Evolutionary conservation across 78 protist genomes (phyloP).

Genomic region (slime mould (Dictyostelium discoideum)): DNA sequence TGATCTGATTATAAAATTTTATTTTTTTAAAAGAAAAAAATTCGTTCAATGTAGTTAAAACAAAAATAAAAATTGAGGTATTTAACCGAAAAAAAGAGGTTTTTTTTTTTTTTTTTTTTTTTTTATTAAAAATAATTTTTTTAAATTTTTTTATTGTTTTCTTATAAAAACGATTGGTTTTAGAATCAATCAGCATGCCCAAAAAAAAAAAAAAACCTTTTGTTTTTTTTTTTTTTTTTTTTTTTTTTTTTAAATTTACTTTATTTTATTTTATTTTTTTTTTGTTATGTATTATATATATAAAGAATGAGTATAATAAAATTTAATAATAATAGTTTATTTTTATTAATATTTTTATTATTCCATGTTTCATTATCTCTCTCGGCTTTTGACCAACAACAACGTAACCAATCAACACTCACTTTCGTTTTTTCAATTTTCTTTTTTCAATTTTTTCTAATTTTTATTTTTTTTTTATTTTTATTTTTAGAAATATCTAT

Average conservation of each 20-base stretch:
- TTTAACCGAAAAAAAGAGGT: background rate
- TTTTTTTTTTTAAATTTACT: no score
- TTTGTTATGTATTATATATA: no score
- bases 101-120: no score
- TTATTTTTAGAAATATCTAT: background rate
- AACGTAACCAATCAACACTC: background rate
- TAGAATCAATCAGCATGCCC: background rate
- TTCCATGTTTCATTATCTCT: background rate
- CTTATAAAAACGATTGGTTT: background rate
- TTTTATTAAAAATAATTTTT: no score
- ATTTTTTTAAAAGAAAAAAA: no score
- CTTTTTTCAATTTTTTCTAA: background rate
- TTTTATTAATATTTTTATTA: background rate
- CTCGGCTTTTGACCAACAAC: background rate
- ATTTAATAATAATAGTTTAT: background rate
- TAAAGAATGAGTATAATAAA: background rate
- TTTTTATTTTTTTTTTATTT: background rate
- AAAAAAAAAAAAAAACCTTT: no score
- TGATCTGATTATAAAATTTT: no score
- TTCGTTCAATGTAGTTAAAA: background rate
- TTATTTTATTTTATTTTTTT: no score
- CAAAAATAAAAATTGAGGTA: no score
- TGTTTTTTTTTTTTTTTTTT: no score
- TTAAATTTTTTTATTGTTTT: no score
- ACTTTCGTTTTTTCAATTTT: background rate